Evolutionary conservation across 768 basidiomycete genomes (phyloP).

Genomic region (Roridomyces roridus): DNA sequence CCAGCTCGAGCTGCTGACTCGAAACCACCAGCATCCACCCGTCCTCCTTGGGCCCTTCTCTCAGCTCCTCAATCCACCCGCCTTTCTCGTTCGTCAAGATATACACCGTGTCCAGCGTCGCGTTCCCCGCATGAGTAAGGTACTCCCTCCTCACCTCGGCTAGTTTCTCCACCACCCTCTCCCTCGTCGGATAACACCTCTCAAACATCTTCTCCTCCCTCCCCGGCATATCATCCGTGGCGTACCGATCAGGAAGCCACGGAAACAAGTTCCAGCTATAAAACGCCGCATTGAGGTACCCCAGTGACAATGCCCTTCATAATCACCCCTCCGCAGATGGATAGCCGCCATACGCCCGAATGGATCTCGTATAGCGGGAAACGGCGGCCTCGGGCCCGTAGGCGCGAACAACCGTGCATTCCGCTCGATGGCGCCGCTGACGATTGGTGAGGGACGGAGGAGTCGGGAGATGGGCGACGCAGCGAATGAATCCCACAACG

Average conservation of each 20-base stretch:
- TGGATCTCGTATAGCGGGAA: conserved; percentile 34
- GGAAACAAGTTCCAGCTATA: conserved; percentile 30
- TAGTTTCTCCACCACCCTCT: conserved; percentile 23
- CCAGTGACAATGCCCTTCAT: conserved; percentile 29
- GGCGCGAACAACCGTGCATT: conserved; percentile 42
- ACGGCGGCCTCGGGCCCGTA: conserved; percentile 32
- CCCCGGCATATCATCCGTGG: too few species aligned
- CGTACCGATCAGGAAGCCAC: conserved; percentile 28
- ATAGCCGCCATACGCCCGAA: conserved; percentile 36
- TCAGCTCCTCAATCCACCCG: conserved; percentile 39
- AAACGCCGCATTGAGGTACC: conserved; percentile 15
- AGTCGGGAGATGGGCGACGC: conserved; percentile 41
- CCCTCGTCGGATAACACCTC: conserved; percentile 33
- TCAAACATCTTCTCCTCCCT: conserved; percentile 16
- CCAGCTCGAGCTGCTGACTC: conserved; percentile 49
- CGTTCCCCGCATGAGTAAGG: conserved; percentile 1
- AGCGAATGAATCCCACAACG: conserved; percentile 41
- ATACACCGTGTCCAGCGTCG: conserved; percentile 37
- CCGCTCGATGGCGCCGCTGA: conserved; percentile 41
- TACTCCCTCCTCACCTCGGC: conserved; percentile 16
- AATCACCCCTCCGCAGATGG: conserved; percentile 37
- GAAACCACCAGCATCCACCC: conserved; percentile 49
- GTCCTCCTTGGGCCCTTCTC: conserved; percentile 34
- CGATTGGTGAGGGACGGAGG: conserved; percentile 41
- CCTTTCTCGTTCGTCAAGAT: conserved; percentile 45